Conservation (phyloP, 2,329 filamentous ascomycete species). For the Cercospora canescens region DNA sequence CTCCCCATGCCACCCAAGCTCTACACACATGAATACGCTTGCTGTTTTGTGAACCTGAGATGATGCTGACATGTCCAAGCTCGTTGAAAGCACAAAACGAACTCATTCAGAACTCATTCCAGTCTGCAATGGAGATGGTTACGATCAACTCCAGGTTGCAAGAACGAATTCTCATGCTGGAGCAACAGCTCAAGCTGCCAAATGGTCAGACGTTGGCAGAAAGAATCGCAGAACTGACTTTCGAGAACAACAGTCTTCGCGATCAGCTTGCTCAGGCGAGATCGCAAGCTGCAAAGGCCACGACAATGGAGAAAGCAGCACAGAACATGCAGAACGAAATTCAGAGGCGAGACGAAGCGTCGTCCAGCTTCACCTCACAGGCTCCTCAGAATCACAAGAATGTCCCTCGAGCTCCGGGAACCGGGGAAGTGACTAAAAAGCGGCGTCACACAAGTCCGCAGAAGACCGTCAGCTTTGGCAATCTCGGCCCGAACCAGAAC, state of each 20-base stretch:
- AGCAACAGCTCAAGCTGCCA: neutral
- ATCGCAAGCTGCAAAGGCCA: neutral
- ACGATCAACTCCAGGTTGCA: neutral
- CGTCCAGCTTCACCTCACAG: neutral
- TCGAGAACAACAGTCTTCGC: neutral
- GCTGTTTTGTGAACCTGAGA: neutral
- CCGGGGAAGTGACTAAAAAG: neutral
- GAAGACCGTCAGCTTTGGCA: no score
- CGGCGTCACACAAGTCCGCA: no score
- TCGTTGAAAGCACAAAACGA: neutral
- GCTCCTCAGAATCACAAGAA: neutral
- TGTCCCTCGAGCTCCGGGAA: neutral
- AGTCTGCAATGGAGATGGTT: neutral
- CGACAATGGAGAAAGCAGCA: neutral
- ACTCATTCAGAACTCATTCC: neutral
- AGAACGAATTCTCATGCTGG: neutral
- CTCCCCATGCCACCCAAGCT: neutral
- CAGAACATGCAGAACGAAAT: neutral
- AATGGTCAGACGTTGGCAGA: neutral
- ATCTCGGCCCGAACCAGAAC: no score
- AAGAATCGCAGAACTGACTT: neutral
- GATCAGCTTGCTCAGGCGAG: neutral
- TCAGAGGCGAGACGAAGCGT: neutral
- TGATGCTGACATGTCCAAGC: neutral
- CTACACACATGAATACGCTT: neutral